Percentiles rank a stretch among this genome's conserved stretches.
phyloP scores from a whole-genome alignment of 2,329 filamentous ascomycete species.

The Neobulgaria alba region DNA sequence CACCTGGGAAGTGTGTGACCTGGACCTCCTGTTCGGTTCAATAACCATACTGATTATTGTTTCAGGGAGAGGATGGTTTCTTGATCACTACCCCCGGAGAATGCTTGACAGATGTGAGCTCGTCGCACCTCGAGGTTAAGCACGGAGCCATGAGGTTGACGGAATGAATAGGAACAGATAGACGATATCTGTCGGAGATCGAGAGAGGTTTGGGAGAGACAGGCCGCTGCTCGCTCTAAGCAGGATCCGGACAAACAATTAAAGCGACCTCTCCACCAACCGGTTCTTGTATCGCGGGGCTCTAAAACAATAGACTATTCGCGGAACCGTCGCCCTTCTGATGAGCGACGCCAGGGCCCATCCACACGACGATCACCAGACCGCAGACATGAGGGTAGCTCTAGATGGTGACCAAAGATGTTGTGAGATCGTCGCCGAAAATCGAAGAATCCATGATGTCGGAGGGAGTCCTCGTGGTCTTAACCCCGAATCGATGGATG shows the following conservation, averaged over 20 bases:
- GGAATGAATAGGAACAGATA: slow-evolving; percentile 47
- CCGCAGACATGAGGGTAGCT: slow-evolving; percentile 12
- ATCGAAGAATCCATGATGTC: too few species aligned
- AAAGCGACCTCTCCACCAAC: slow-evolving; percentile 49
- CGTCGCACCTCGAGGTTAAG: background rate
- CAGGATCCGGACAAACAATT: slow-evolving; percentile 40
- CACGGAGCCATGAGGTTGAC: background rate
- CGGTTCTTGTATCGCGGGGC: slow-evolving; percentile 41
- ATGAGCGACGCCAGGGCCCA: slow-evolving; percentile 15
- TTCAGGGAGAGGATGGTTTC: slow-evolving; percentile 51
- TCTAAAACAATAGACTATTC: slow-evolving; percentile 20
- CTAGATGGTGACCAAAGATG: slow-evolving; percentile 11
- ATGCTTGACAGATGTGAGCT: slow-evolving; percentile 50
- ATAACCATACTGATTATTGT: slow-evolving; percentile 9
- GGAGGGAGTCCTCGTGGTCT: too few species aligned
- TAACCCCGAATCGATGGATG: too few species aligned
- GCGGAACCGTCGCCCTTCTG: slow-evolving; percentile 12
- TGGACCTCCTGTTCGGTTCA: slow-evolving; percentile 20
- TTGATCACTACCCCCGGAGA: slow-evolving; percentile 49
- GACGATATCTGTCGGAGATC: slow-evolving; percentile 54
- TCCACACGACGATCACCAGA: slow-evolving; percentile 18
- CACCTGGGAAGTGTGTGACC: slow-evolving; percentile 42
- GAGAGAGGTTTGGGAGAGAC: slow-evolving; percentile 48
- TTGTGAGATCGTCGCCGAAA: too few species aligned
- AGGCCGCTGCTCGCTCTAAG: slow-evolving; percentile 40